phyloP scores from a whole-genome alignment of 2,329 filamentous ascomycete species.

The Graphilbum ipis-grandicollis region DNA sequence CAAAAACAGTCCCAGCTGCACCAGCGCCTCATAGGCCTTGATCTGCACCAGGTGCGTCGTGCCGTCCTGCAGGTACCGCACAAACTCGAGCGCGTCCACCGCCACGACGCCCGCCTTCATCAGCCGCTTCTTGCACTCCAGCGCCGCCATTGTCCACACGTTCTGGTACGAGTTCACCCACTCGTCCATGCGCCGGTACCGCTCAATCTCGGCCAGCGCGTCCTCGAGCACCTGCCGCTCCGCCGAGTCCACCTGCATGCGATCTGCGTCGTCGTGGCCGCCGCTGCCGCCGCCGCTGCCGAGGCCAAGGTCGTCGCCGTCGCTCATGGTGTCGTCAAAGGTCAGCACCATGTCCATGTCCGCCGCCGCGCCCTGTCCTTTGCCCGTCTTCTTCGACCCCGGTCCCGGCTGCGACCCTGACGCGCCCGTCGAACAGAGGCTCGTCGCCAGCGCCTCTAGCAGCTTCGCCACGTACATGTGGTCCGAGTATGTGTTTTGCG shows the following conservation, averaged over 20 bases:
- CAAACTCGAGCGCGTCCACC: slow-evolving; percentile 34
- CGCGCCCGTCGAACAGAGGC: slow-evolving; percentile 26
- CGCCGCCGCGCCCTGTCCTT: neutral
- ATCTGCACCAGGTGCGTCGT: slow-evolving; percentile 46
- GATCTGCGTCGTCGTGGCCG: slow-evolving; percentile 9
- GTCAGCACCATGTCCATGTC: slow-evolving; percentile 15
- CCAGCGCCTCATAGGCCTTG: slow-evolving; percentile 46
- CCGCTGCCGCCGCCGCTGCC: slow-evolving; percentile 13
- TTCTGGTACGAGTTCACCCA: slow-evolving; percentile 54
- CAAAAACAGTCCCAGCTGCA: slow-evolving; percentile 44
- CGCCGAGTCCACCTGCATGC: slow-evolving; percentile 19
- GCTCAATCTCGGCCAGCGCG: slow-evolving; percentile 46
- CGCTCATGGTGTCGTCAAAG: slow-evolving; percentile 14
- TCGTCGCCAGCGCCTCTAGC: slow-evolving; percentile 43
- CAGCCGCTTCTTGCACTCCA: slow-evolving; percentile 42
- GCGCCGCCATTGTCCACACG: slow-evolving; percentile 43
- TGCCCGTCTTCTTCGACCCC: neutral
- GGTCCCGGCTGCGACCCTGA: slow-evolving; percentile 1
- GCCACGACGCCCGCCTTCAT: slow-evolving; percentile 49
- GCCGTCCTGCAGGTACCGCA: slow-evolving; percentile 47
- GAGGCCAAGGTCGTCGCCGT: slow-evolving; percentile 11
- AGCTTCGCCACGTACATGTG: slow-evolving; percentile 74
- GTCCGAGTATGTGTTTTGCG: slow-evolving; percentile 76
- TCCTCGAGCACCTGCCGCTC: slow-evolving; percentile 27
- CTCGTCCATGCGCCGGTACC: slow-evolving; percentile 49